phyloP scores from a whole-genome alignment of 345 rosid genomes.

The Euphorbia tirucalli region DNA sequence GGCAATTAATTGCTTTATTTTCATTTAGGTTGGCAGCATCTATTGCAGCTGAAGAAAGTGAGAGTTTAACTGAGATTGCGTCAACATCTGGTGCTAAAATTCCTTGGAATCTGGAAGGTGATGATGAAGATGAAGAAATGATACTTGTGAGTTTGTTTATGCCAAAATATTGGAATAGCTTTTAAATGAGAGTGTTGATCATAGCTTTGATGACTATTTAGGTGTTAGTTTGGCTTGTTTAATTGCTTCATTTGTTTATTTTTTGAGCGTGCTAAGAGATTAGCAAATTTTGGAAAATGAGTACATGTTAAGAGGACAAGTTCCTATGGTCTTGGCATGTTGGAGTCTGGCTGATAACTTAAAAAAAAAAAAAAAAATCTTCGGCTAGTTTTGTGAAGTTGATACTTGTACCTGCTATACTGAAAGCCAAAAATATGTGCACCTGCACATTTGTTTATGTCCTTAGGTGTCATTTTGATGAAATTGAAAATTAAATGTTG shows the following conservation, averaged over 20 bases:
- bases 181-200: not conserved
- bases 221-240: conserved; percentile 1
- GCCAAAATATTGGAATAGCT: not conserved
- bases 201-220: not conserved
- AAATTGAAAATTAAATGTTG: not conserved
- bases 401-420: not conserved
- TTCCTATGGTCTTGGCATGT: not conserved
- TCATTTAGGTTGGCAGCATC: conserved; percentile 67
- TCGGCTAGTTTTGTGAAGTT: not conserved
- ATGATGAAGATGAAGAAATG: conserved; percentile 54
- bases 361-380: no score
- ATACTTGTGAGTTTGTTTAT: conserved; percentile 20
- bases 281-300: not conserved
- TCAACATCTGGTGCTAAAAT: conserved; percentile 42
- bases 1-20: conserved; percentile 11
- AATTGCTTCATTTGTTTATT: conserved; percentile 2
- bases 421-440: not conserved
- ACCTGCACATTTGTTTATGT: not conserved
- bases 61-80: conserved; percentile 25
- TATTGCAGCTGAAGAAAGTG: conserved; percentile 51
- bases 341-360: not conserved
- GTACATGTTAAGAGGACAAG: not conserved
- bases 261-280: not conserved
- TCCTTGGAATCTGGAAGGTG: conserved; percentile 44
- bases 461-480: not conserved